These are phyloP conservation scores for Fusarium palustre DNA, from an alignment of 2,329 filamentous ascomycete genomes.

Conservation along the genomic window DNA sequence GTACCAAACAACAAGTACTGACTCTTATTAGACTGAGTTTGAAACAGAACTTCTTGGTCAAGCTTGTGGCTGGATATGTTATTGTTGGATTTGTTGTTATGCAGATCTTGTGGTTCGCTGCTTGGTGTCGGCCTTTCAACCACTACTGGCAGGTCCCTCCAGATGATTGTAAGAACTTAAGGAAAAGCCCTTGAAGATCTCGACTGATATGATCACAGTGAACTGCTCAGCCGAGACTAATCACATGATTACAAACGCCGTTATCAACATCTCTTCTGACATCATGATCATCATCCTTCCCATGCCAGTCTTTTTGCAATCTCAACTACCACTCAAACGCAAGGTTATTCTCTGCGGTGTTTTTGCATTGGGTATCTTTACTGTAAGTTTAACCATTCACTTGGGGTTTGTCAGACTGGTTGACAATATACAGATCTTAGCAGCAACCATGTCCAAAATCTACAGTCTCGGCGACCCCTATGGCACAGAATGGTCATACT, in stretches of 20 bases:
- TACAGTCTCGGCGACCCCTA: conserved; percentile 57
- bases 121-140: conserved; percentile 65
- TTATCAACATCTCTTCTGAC: conserved; percentile 70
- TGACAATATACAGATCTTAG: conserved; percentile 26
- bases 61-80: conserved; percentile 59
- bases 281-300: conserved; percentile 68
- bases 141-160: conserved; percentile 63
- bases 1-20: fast-evolving
- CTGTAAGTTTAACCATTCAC: conserved; percentile 46
- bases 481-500: conserved; percentile 56
- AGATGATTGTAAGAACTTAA: conserved; percentile 53
- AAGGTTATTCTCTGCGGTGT: conserved; percentile 63
- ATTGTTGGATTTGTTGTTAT: conserved; percentile 58
- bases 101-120: conserved; percentile 61
- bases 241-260: conserved; percentile 67
- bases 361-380: conserved; percentile 59
- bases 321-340: conserved; percentile 61
- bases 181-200: fast-evolving
- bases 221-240: conserved; percentile 64
- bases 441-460: conserved; percentile 52
- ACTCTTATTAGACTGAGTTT: conserved; percentile 53
- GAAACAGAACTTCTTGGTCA: conserved; percentile 58
- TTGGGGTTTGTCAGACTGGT: too few relatives aligned
- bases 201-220: conserved; percentile 2
- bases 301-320: conserved; percentile 62